These are phyloP conservation scores for Candida vaughaniae DNA, from an alignment of 805 yeast genomes.

Conservation along the genomic window DNA sequence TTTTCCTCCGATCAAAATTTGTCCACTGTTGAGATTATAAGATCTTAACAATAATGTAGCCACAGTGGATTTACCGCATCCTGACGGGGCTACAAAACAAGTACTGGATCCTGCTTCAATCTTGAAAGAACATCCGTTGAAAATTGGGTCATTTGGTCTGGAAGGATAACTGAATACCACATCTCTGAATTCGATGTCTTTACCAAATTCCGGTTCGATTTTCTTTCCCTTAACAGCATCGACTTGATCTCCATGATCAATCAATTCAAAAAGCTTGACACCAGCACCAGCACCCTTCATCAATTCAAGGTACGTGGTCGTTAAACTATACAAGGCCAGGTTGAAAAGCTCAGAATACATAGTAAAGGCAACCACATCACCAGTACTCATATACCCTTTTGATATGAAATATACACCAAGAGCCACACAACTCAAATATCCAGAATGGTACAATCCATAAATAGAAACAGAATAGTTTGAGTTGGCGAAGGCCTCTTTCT, in stretches of 20 bases:
- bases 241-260: constrained; percentile 37
- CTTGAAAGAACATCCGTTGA: constrained; percentile 37
- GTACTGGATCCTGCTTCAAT: constrained; percentile 37
- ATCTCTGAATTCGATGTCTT: constrained; percentile 37
- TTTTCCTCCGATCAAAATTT: constrained; percentile 51
- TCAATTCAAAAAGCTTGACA: constrained; percentile 40
- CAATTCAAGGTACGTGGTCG: constrained; percentile 45
- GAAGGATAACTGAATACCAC: constrained; percentile 44
- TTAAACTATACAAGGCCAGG: constrained; percentile 43
- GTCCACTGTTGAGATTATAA: constrained; percentile 49
- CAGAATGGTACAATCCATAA: constrained; percentile 41
- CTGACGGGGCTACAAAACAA: constrained; percentile 56
- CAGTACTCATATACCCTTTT: constrained; percentile 45
- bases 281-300: constrained; percentile 52
- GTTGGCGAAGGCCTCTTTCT: constrained; percentile 44
- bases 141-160: constrained; percentile 34
- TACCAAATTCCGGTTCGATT: constrained; percentile 14
- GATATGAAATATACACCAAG: constrained; percentile 43
- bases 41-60: constrained; percentile 54
- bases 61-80: constrained; percentile 61
- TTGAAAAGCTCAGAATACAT: constrained; percentile 46
- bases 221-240: constrained; percentile 33
- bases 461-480: constrained; percentile 44
- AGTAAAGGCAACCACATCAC: constrained; percentile 47
- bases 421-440: constrained; percentile 42